Evolutionary conservation across 495 filamentous ascomycete genomes (phyloP), one percentile per base, ranked within the genome.

Genomic region (Aspergillus steynii): DNA sequence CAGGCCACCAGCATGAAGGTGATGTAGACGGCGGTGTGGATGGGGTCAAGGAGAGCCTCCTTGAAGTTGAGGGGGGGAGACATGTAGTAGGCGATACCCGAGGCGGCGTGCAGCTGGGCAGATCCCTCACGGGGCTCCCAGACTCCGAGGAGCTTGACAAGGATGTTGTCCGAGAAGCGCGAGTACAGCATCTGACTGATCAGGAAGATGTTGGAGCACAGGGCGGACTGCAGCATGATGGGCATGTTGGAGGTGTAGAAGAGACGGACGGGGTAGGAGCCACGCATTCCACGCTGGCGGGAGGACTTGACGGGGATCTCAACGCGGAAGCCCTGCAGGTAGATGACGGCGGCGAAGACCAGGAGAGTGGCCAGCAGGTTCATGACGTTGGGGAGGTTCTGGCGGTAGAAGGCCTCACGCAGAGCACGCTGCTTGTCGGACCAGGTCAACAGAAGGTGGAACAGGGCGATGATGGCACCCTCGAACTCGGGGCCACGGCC

Each of bases 221-320:
- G 86, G 56, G 96, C 94, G 48, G 92, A 96, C 82, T 98, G 96
- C 65, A 99, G 85, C 96, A 99, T 98, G 82, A 99, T 99, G 68
- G 96, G 96, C 96, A 99, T 84, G 74, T 84, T 84, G 49, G 82
- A 84, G 69, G 82, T 84, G 71, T 84, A 84, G 76, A 84, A 84
- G 54, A 96, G 71, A 80, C 92, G 80, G 82, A 84, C 73, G 62
- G 87, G 86, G 79, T 88, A 89, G 12, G 83, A 86, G 46, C 87
- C 96, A 69, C 96, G 93, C 77, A 97, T 96, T 74, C 96, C 96
- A 83, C 96, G 92, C 82, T 98, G 96, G 81, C 94, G 93, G 61
- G 93, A 94, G 47, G 93, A 97, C 86, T 99, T 99, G 86, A 99
- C 96, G 63, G 96, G 96, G 74, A 99, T 98, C 79, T 99, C 96